These are phyloP conservation scores for Phytophthora pseudosyringae DNA, from an alignment of 352 stramenopile genomes.

Conservation along the genomic window DNA sequence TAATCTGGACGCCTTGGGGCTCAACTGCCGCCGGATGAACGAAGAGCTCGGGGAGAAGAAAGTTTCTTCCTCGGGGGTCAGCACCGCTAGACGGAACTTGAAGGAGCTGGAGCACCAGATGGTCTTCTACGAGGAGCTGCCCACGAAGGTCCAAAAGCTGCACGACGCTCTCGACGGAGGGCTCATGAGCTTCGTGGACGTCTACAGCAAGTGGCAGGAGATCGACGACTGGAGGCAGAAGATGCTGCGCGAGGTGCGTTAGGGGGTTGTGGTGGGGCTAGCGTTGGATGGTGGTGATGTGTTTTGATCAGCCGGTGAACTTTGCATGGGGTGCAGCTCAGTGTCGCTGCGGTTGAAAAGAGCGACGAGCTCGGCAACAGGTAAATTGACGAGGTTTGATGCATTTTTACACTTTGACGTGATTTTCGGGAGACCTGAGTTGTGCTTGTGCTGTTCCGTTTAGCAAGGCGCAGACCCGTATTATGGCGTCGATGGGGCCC, in stretches of 20 bases:
- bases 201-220: constrained; percentile 73
- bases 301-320: too few species aligned
- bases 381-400: constrained; percentile 27
- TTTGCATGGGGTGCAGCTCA: constrained; percentile 42
- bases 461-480: constrained; percentile 70
- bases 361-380: constrained; percentile 76
- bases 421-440: neutral
- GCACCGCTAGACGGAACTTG: constrained; percentile 80
- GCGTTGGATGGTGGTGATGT: neutral
- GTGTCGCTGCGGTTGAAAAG: constrained; percentile 62
- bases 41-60: constrained; percentile 86
- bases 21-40: constrained; percentile 82
- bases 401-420: neutral
- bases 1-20: constrained; percentile 60
- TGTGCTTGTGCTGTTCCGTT: neutral
- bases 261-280: neutral
- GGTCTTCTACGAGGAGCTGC: constrained; percentile 83
- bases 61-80: constrained; percentile 71
- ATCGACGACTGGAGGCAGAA: constrained; percentile 87
- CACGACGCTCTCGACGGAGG: constrained; percentile 56
- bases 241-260: constrained; percentile 75
- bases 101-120: constrained; percentile 85
- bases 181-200: constrained; percentile 58
- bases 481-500: constrained; percentile 74
- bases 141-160: constrained; percentile 62